A percentile compares a stretch with the other conserved stretches of the same genome.
Evolutionary conservation across 2,329 filamentous ascomycete genomes (phyloP).

Genomic region (Daldinia eschscholtzii): DNA sequence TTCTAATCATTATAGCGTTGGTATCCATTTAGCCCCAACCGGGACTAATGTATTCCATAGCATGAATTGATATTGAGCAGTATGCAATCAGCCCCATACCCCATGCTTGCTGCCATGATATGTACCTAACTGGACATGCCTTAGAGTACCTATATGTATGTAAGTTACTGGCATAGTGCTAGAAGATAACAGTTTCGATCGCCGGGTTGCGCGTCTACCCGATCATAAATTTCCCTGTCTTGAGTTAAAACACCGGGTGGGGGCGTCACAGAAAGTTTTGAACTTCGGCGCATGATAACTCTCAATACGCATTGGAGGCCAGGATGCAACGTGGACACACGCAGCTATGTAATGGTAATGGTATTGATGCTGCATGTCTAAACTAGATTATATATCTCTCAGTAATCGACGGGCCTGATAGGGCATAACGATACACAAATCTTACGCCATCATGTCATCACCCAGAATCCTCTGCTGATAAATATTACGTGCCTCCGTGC

Average conservation of each 20-base stretch:
- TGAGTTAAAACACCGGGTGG: constrained; percentile 35
- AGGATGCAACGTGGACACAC: constrained; percentile 43
- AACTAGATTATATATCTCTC: constrained; percentile 35
- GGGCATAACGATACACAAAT: constrained; percentile 39
- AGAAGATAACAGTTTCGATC: constrained; percentile 3
- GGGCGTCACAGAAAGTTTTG: constrained; percentile 33
- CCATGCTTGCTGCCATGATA: neutral
- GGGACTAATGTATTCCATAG: constrained; percentile 18
- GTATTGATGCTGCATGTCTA: constrained; percentile 37
- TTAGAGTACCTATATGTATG: no score
- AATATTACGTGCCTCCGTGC: constrained; percentile 39
- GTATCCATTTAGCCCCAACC: constrained; percentile 40
- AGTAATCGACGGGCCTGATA: constrained; percentile 38
- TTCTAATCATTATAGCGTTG: constrained; percentile 38
- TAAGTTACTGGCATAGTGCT: neutral
- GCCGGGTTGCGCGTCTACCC: constrained; percentile 18
- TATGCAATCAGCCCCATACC: constrained; percentile 10
- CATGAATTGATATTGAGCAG: constrained; percentile 9
- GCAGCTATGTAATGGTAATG: constrained; percentile 15
- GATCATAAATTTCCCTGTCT: constrained; percentile 28
- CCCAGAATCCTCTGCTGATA: constrained; percentile 33
- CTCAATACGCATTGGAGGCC: constrained; percentile 24
- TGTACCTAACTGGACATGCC: neutral
- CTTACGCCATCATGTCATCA: constrained; percentile 46
- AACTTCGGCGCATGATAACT: constrained; percentile 33